Conservation (phyloP, 176 grass and related monocot genomes). For the Ensete ventricosum region DNA sequence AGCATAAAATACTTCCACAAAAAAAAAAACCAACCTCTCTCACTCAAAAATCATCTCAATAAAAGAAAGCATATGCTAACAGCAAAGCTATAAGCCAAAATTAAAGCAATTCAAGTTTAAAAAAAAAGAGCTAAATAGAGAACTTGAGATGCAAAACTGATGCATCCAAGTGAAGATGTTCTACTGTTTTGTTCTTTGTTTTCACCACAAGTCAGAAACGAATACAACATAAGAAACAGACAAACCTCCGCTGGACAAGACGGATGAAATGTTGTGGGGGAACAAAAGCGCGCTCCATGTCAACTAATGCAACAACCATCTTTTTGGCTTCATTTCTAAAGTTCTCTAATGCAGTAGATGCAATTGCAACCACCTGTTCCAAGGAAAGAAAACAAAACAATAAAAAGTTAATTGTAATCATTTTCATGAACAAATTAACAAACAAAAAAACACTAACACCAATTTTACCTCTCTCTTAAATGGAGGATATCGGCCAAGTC, state of each 20-base stretch:
- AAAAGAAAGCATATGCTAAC: not conserved
- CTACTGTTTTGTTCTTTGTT: not conserved
- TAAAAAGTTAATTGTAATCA: not conserved
- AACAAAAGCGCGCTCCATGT: slow-evolving; percentile 82
- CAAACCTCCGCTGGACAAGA: slow-evolving; percentile 71
- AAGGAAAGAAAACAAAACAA: slow-evolving; percentile 13
- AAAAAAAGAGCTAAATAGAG: not conserved
- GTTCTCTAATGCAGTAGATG: slow-evolving; percentile 53
- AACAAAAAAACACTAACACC: not conserved
- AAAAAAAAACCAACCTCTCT: not conserved
- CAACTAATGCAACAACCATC: slow-evolving; percentile 76
- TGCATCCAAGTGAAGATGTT: not conserved
- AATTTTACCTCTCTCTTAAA: slow-evolving; percentile 59
- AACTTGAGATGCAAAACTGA: not conserved
- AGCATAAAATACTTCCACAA: no score
- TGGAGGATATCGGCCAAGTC: slow-evolving; percentile 74
- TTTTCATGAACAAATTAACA: not conserved
- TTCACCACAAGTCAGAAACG: not conserved
- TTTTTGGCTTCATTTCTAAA: slow-evolving; percentile 76
- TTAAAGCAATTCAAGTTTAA: not conserved
- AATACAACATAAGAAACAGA: not conserved
- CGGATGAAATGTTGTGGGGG: slow-evolving; percentile 76
- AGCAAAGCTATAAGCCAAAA: no score
- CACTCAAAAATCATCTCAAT: no score
- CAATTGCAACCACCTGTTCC: slow-evolving; percentile 62